These are phyloP conservation scores for Plenodomus lindquistii DNA, from an alignment of 2,329 filamentous ascomycete species.

Conservation along the genomic window DNA sequence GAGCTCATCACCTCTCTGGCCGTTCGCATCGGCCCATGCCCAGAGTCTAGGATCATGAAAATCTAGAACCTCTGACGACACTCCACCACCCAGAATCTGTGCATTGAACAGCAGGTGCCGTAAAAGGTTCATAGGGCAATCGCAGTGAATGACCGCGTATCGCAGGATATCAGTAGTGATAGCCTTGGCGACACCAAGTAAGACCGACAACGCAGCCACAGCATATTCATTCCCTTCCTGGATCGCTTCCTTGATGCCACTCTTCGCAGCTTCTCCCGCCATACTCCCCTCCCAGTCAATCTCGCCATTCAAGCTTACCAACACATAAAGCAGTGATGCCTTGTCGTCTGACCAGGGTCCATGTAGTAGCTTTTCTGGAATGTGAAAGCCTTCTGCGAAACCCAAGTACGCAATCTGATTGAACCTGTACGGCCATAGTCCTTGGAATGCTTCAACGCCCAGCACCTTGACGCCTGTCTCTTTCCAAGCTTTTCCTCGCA, in stretches of 20 bases:
- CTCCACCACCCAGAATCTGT: slow-evolving; percentile 29
- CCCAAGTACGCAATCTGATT: slow-evolving; percentile 35
- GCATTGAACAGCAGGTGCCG: slow-evolving; percentile 42
- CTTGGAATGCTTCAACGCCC: slow-evolving; percentile 27
- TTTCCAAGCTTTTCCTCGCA: slow-evolving; percentile 38
- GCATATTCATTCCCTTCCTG: slow-evolving; percentile 31
- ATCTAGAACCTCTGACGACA: slow-evolving; percentile 24
- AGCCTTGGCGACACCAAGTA: slow-evolving; percentile 34
- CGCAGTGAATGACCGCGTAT: slow-evolving; percentile 35
- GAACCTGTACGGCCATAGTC: slow-evolving; percentile 37
- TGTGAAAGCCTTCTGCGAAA: slow-evolving; percentile 35
- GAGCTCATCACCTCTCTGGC: slow-evolving; percentile 29
- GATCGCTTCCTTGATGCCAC: slow-evolving; percentile 35
- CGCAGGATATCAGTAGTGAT: slow-evolving; percentile 35
- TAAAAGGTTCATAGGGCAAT: slow-evolving; percentile 33
- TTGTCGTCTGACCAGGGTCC: slow-evolving; percentile 40
- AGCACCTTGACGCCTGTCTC: slow-evolving; percentile 30
- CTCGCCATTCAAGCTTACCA: slow-evolving; percentile 39
- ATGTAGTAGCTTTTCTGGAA: slow-evolving; percentile 44
- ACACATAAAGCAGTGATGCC: slow-evolving; percentile 35
- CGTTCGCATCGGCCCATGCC: slow-evolving; percentile 38
- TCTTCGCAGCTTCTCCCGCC: slow-evolving; percentile 40
- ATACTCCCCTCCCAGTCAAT: slow-evolving; percentile 41
- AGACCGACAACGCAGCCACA: slow-evolving; percentile 38
- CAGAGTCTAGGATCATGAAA: slow-evolving; percentile 41